Evolutionary conservation across 345 rosid genomes (phyloP).

Genomic region (Aurinia saxatilis): DNA sequence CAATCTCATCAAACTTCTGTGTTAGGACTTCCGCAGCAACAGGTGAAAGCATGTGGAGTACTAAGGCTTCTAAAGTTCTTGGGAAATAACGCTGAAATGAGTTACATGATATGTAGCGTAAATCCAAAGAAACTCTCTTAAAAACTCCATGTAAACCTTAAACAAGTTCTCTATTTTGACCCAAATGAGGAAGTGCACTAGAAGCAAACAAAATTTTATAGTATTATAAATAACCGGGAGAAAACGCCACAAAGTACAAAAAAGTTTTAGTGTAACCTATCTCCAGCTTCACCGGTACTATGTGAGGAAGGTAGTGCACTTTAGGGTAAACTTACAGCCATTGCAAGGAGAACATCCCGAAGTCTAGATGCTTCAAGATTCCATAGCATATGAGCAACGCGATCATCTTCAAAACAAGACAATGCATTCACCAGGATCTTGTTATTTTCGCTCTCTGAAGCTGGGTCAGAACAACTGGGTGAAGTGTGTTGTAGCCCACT

Average conservation of each 20-base stretch:
- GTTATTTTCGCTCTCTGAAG: conserved; percentile 19
- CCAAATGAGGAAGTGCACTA: not conserved
- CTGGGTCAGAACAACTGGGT: conserved; percentile 26
- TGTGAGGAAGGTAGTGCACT: not conserved
- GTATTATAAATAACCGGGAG: not conserved
- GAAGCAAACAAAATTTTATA: not conserved
- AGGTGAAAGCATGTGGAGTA: conserved; percentile 81
- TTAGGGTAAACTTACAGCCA: conserved; percentile 50
- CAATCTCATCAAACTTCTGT: conserved; percentile 73
- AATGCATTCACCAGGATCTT: conserved; percentile 17
- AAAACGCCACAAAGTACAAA: not conserved
- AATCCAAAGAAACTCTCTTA: not conserved
- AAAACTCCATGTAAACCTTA: not conserved
- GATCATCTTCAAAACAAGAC: conserved; percentile 57
- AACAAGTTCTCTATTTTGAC: not conserved
- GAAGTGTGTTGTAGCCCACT: conserved; percentile 27
- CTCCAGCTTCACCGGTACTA: not conserved
- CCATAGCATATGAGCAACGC: conserved; percentile 64
- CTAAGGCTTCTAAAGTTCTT: conserved; percentile 76
- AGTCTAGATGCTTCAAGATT: conserved; percentile 44
- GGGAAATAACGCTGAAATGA: conserved; percentile 71
- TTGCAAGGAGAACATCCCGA: conserved; percentile 51
- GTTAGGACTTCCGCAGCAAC: conserved; percentile 79
- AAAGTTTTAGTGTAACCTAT: not conserved
- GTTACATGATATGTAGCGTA: not conserved